phyloP scores from a whole-genome alignment of 2,329 filamentous ascomycete genomes.

The Leptodontidium sp. region DNA sequence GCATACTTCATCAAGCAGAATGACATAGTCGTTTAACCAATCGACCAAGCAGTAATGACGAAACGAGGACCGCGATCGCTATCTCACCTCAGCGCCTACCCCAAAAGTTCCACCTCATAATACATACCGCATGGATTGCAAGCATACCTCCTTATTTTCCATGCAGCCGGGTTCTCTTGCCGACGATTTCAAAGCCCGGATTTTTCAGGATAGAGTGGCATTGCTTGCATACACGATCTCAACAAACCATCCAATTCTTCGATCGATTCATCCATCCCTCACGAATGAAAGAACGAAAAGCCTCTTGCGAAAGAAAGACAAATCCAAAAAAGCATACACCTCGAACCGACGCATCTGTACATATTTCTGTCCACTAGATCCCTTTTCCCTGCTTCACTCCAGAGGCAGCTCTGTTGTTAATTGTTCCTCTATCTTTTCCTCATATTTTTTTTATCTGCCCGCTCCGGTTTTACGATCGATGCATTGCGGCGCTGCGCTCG shows the following conservation, averaged over 20 bases:
- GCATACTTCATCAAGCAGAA: slow-evolving; percentile 68
- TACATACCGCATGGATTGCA: slow-evolving; percentile 5
- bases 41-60: not conserved
- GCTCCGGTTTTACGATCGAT: slow-evolving; percentile 4
- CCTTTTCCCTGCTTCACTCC: not conserved
- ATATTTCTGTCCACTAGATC: slow-evolving; percentile 18
- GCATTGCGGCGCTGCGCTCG: slow-evolving; percentile 1
- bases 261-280: not conserved
- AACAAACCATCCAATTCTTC: not conserved
- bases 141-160: not conserved
- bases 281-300: slow-evolving; percentile 10
- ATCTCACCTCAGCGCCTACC: slow-evolving; percentile 13
- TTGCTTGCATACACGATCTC: not conserved
- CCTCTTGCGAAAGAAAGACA: slow-evolving; percentile 11
- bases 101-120: slow-evolving; percentile 11
- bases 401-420: slow-evolving; percentile 19
- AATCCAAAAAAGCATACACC: not conserved
- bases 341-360: slow-evolving; percentile 6
- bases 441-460: slow-evolving; percentile 3
- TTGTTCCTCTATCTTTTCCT: not conserved
- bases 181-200: slow-evolving; percentile 6
- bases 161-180: not conserved
- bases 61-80: slow-evolving; percentile 10
- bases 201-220: slow-evolving; percentile 21
- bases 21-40: slow-evolving; percentile 46